phyloP scores from a whole-genome alignment of 2,329 filamentous ascomycete genomes.

The Colletotrichum melonis region DNA sequence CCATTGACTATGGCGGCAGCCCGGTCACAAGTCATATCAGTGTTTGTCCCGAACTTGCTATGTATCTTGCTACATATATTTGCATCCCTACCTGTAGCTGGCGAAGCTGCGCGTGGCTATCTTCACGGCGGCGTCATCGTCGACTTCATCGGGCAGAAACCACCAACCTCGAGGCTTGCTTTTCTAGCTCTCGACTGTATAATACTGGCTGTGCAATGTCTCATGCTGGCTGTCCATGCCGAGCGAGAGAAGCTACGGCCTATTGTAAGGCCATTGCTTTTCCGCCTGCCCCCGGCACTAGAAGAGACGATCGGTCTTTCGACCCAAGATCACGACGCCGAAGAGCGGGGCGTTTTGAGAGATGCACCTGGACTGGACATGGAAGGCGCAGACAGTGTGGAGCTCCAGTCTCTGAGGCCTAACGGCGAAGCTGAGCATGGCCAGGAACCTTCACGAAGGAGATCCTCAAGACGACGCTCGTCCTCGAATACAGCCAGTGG shows the following conservation, averaged over 20 bases:
- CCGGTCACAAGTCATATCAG: slow-evolving; percentile 66
- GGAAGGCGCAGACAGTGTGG: slow-evolving; percentile 57
- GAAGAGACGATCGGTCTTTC: slow-evolving; percentile 17
- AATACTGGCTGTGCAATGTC: slow-evolving; percentile 68
- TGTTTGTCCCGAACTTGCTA: slow-evolving; percentile 68
- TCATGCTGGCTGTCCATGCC: slow-evolving; percentile 73
- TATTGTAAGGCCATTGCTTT: slow-evolving; percentile 36
- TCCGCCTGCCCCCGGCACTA: slow-evolving; percentile 19
- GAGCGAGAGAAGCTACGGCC: slow-evolving; percentile 69
- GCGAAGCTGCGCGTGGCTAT: slow-evolving; percentile 72
- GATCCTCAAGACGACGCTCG: slow-evolving; percentile 38
- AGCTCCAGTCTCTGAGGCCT: slow-evolving; percentile 51
- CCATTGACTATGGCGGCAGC: slow-evolving; percentile 66
- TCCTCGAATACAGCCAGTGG: slow-evolving; percentile 36
- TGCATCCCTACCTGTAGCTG: slow-evolving; percentile 64
- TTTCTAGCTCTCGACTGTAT: slow-evolving; percentile 67
- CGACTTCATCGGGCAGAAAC: slow-evolving; percentile 75
- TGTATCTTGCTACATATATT: slow-evolving; percentile 72
- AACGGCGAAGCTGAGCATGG: slow-evolving; percentile 19
- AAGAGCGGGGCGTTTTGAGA: slow-evolving; percentile 64
- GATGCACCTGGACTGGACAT: slow-evolving; percentile 48
- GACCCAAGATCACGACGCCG: slow-evolving; percentile 64
- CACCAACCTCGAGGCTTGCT: slow-evolving; percentile 66
- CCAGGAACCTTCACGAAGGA: slow-evolving; percentile 32
- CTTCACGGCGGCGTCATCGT: slow-evolving; percentile 75